Evolutionary conservation across 371 early-diverging fungal genomes (phyloP).

Genomic region (Lichtheimia hyalospora): DNA sequence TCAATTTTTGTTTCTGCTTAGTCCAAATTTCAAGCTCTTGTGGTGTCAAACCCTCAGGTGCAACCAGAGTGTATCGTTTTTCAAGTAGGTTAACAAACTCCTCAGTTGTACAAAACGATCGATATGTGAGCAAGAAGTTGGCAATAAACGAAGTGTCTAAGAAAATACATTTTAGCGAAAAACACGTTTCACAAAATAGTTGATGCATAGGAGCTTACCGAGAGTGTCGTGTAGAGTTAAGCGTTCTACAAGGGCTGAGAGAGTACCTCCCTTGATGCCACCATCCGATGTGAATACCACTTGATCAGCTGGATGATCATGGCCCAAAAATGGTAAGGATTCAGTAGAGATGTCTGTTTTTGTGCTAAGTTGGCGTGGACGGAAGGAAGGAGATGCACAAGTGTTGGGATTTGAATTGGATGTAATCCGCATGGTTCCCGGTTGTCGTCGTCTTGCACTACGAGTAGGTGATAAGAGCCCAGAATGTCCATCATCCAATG

Average conservation of each 20-base stretch:
- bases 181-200: too few relatives aligned
- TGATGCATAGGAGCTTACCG: constrained; percentile 19
- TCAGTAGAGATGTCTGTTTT: constrained; percentile 10
- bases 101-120: constrained; percentile 77
- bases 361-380: constrained; percentile 22
- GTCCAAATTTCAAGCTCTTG: constrained; percentile 78
- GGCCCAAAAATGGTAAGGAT: constrained; percentile 56
- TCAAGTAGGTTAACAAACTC: constrained; percentile 73
- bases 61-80: constrained; percentile 70
- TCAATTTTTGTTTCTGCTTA: constrained; percentile 81
- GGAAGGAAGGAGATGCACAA: background rate
- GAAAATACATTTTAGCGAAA: background rate
- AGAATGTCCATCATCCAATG: background rate
- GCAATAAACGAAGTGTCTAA: constrained; percentile 76
- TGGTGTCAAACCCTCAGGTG: constrained; percentile 68
- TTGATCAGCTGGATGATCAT: constrained; percentile 76
- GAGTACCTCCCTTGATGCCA: constrained; percentile 83
- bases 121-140: constrained; percentile 88
- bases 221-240: constrained; percentile 81
- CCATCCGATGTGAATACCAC: constrained; percentile 81
- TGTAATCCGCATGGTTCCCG: background rate
- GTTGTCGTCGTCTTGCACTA: background rate
- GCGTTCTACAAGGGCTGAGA: constrained; percentile 83
- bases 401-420: too few relatives aligned
- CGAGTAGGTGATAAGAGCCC: background rate